Evolutionary conservation across 768 basidiomycete genomes (phyloP).

Genomic region (Suillus subluteus): DNA sequence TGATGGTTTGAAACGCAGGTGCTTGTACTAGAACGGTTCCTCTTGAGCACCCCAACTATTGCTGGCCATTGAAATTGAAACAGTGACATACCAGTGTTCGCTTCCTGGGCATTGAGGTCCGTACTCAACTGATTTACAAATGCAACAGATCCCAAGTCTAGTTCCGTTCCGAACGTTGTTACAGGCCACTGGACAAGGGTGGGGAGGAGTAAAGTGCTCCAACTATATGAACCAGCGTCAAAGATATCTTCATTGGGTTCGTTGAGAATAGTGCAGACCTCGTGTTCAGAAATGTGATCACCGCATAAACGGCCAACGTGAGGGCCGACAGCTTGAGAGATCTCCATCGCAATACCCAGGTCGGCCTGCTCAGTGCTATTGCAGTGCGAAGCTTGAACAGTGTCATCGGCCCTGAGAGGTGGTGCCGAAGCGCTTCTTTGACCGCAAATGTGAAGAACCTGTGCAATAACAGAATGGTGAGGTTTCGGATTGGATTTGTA

Average conservation of each 20-base stretch:
- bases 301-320: background rate
- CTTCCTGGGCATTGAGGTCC: accelerated
- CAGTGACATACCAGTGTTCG: background rate
- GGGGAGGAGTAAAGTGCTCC: slow-evolving; percentile 6
- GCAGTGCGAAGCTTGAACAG: slow-evolving; percentile 6
- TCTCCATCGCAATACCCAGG: slow-evolving; percentile 1
- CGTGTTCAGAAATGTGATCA: background rate
- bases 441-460: slow-evolving; percentile 1
- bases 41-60: background rate
- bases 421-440: background rate
- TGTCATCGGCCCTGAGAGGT: slow-evolving; percentile 1
- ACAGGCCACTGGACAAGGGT: background rate
- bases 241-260: background rate
- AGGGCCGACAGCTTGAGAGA: background rate
- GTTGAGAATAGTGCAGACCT: background rate
- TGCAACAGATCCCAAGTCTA: background rate
- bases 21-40: background rate
- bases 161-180: background rate
- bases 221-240: background rate
- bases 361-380: background rate
- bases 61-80: background rate
- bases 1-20: background rate
- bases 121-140: background rate
- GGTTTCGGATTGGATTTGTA: background rate
- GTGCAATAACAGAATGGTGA: background rate